Evolutionary conservation across 2,329 filamentous ascomycete genomes (phyloP), one percentile per base, ranked within the genome.

Genomic region (Phaeosphaeria sp.): DNA sequence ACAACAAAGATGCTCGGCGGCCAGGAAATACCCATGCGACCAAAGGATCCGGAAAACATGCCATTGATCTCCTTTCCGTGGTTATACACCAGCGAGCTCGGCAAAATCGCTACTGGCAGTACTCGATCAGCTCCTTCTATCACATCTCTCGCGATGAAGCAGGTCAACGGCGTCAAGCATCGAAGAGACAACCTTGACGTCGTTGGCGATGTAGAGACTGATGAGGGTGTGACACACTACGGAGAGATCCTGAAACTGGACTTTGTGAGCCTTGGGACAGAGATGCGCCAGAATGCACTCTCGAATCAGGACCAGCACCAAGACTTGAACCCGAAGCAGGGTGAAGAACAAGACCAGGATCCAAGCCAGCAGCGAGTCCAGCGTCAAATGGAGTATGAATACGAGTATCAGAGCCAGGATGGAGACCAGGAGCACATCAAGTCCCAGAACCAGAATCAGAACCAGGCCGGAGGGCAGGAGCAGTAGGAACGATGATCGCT

Each of bases 1-100:
- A 55, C 73, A n/a, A 77, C 67, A 1, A 78, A 76, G 60, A 67
- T 75, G 2, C 76, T 76, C 6, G 81, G 74, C 17, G 79, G 78
- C 1, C 63, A 71, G 27, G 66, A 70, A n/a, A 67, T 80, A 6
- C 77, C 76, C 5, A 42, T 72, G 13, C 73, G 77, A 21, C 73
- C 71, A 20, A 77, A 78, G 69, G 78, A 76, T 11, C 69, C 81
- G 2, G 80, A 80, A 8, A 91, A 80, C 2, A 89, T 93, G 83
- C 94, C 95, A 0, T 80, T 98, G 8, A 95, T 97, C 67, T 95
- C 90, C 57, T 98, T 97, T 67, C 94, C 95, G 0, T 99, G 95
- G 95, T 81, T 98, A 1, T 96, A 98, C 63, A 83, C 88, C 13
- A 83, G 84, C 45, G 85, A 92, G 57, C 81, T 96, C 3, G 89